Percentiles rank a stretch among this genome's conserved stretches.
Conservation (phyloP, 2,329 filamentous ascomycete species). For the Saccharata proteae region DNA sequence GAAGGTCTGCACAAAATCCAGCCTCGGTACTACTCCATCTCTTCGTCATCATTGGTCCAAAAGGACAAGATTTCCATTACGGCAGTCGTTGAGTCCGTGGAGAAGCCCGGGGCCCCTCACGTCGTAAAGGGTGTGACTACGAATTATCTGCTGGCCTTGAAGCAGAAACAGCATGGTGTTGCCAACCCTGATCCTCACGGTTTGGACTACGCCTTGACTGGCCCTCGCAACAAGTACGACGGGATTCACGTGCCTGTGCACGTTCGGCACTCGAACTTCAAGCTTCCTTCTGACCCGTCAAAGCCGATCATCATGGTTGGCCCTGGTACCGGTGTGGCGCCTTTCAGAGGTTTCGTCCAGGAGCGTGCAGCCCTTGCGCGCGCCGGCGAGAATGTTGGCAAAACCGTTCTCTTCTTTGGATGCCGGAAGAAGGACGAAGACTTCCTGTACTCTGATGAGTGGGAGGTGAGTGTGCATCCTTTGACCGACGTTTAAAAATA, state of each 20-base stretch:
- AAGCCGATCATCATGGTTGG: conserved; percentile 95
- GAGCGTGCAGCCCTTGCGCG: conserved; percentile 77
- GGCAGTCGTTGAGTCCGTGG: conserved; percentile 77
- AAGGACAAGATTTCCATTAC: conserved; percentile 93
- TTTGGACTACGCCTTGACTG: conserved; percentile 72
- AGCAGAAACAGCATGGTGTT: conserved; percentile 92
- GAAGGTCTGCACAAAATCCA: conserved; percentile 92
- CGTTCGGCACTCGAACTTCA: conserved; percentile 97
- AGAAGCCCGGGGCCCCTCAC: conserved; percentile 62
- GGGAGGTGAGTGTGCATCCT: conserved; percentile 57
- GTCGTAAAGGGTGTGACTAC: conserved; percentile 90
- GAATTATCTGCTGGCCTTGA: conserved; percentile 89
- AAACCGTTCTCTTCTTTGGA: conserved; percentile 86
- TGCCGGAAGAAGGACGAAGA: conserved; percentile 83
- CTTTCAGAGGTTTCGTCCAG: conserved; percentile 90
- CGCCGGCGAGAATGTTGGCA: conserved; percentile 70
- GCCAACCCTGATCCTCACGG: conserved; percentile 70
- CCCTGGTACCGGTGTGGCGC: conserved; percentile 90
- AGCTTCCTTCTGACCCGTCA: conserved; percentile 85
- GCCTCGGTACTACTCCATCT: conserved; percentile 98
- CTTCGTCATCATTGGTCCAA: conserved; percentile 87
- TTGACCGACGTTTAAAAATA: too few species aligned
- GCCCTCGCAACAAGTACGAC: conserved; percentile 93
- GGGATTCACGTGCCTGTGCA: conserved; percentile 92
- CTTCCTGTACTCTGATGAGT: conserved; percentile 84